phyloP scores from a whole-genome alignment of 257 asterid species.

The Nicotiana noctiflora region DNA sequence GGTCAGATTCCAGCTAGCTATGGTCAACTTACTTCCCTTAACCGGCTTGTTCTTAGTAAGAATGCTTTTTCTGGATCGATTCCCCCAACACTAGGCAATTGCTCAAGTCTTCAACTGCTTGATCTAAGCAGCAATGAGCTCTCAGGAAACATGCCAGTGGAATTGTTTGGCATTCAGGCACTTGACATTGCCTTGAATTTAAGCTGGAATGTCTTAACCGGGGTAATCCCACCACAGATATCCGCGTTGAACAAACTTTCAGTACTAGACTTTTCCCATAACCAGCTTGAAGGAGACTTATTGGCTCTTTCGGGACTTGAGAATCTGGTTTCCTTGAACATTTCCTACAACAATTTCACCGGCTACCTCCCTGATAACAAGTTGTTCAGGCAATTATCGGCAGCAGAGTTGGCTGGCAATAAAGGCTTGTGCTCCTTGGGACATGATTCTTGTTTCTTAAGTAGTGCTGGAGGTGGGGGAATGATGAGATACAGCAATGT shows the following conservation, averaged over 20 bases:
- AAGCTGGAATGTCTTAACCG: slow-evolving; percentile 63
- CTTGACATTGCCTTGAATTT: slow-evolving; percentile 68
- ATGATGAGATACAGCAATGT: slow-evolving; percentile 8
- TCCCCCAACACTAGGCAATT: slow-evolving; percentile 50
- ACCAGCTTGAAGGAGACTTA: slow-evolving; percentile 58
- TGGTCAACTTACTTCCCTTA: slow-evolving; percentile 47
- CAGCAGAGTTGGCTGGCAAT: slow-evolving; percentile 50
- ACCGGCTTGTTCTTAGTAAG: slow-evolving; percentile 41
- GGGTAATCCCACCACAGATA: slow-evolving; percentile 58
- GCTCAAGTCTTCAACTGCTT: slow-evolving; percentile 57
- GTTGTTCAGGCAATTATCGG: slow-evolving; percentile 66
- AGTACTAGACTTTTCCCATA: slow-evolving; percentile 61
- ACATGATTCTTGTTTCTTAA: slow-evolving; percentile 54
- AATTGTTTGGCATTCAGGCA: slow-evolving; percentile 48
- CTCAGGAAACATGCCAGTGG: slow-evolving; percentile 45
- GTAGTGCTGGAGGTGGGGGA: slow-evolving; percentile 25
- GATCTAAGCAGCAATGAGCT: slow-evolving; percentile 60
- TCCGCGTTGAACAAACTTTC: slow-evolving; percentile 52
- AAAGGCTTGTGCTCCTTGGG: slow-evolving; percentile 49
- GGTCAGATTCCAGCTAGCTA: slow-evolving; percentile 51
- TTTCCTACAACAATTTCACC: slow-evolving; percentile 64
- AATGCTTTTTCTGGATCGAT: slow-evolving; percentile 53
- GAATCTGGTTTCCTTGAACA: slow-evolving; percentile 62
- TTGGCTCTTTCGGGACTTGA: slow-evolving; percentile 52
- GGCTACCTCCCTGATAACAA: slow-evolving; percentile 75